Base-by-base conservation (phyloP, 257 asterid species). In the Lithospermum erythrorhizon region DNA sequence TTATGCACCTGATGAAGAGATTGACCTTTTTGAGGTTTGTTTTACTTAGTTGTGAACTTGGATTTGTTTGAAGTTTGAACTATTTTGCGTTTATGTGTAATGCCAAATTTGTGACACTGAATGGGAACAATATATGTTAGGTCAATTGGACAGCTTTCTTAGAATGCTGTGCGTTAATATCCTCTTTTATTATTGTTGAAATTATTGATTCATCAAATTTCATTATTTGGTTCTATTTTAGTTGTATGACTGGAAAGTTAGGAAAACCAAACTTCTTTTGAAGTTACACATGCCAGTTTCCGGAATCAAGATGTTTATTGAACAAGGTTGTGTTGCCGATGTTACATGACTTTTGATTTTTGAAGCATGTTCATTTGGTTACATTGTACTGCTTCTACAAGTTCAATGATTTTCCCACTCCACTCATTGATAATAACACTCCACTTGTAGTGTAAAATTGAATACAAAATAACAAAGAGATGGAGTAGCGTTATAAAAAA, bases 21-120 rank as follows among this genome's bases (percentile, higher is more conserved):
- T 89, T 62, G 94, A 83, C 58, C 85, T 89, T 48, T 86, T 74
- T 73, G 96, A 88, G 94, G 96, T 86, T 68, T 61, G 56, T 53
- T 59, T 23, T 25, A 55, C 37, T 32, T 51, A 19, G 56, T 14
- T 53, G 57, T 20, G 49, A 41, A 35, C 45, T 35, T 35, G 45
- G 45, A 11, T 35, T 27, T 35, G 45, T 35, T 35, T 7, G 7
- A 4, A 35, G 13, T 35, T 35, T 5, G n/a, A n/a, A 41, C 14
- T 4, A 4, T 35, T 35, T 35, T n/a, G 45, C 8, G 10, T 9
- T 41, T 41, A 41, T 35, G 13, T 41, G 49, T 14, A 41, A 41
- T 41, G 49, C 18, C 14, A 41, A 41, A 41, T 11, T 41, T 11
- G 4, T 35, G 47, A 35, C 47, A 35, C 47, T 8, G 15, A 35